These are phyloP conservation scores for Aureobasidium vineae DNA, from an alignment of 2,329 filamentous ascomycete genomes.

Conservation along the genomic window DNA sequence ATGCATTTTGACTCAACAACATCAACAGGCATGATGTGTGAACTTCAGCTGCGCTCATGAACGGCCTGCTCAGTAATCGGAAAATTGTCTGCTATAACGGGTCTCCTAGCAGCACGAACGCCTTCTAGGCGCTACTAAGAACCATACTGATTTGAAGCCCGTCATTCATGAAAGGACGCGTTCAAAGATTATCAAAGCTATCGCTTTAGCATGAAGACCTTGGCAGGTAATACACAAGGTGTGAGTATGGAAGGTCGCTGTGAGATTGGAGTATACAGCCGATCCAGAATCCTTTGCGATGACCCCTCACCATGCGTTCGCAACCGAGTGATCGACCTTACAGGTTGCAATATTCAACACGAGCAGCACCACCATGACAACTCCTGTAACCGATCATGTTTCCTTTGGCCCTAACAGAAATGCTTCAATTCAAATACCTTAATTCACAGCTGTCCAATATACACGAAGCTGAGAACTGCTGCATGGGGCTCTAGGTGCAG, in stretches of 20 bases:
- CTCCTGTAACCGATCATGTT: background rate
- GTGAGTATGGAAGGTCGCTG: background rate
- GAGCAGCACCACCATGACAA: background rate
- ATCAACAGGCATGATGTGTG: background rate
- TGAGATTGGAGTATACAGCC: background rate
- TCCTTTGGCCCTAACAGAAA: background rate
- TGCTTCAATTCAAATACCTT: background rate
- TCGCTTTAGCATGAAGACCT: background rate
- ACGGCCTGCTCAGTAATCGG: background rate
- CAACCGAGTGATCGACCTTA: background rate
- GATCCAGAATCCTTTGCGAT: background rate
- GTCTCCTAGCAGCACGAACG: background rate
- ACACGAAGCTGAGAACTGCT: background rate
- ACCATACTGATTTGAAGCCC: background rate
- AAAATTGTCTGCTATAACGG: no score
- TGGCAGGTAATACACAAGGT: no score
- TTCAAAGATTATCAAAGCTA: background rate
- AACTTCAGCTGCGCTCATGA: background rate
- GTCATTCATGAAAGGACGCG: background rate
- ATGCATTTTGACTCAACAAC: background rate
- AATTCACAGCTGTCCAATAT: background rate
- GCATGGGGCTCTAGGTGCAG: background rate
- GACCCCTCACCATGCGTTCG: background rate
- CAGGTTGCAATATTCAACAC: background rate
- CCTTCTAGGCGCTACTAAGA: background rate